phyloP scores from a whole-genome alignment of 108 stramenopile genomes.

The Mediolabrus comicus region DNA sequence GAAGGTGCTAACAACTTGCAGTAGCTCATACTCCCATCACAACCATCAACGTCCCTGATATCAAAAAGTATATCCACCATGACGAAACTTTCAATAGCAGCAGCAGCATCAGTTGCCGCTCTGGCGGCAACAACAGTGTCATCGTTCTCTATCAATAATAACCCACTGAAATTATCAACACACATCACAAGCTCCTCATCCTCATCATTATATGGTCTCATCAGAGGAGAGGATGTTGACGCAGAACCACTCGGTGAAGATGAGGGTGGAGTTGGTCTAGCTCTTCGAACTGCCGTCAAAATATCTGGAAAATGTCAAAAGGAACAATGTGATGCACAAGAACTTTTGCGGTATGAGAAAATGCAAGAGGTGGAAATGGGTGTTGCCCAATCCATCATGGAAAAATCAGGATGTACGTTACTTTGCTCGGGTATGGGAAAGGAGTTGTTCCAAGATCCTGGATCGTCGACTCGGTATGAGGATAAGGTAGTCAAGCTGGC shows the following conservation, averaged over 20 bases:
- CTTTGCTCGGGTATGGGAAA: conserved; percentile 62
- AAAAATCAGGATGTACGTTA: conserved; percentile 39
- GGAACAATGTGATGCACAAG: conserved; percentile 38
- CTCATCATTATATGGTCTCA: conserved; percentile 24
- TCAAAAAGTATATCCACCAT: too few relatives aligned
- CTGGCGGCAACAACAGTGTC: background rate
- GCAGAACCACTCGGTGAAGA: conserved; percentile 45
- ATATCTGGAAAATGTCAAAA: conserved; percentile 54
- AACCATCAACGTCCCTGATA: too few relatives aligned
- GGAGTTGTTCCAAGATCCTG: conserved; percentile 72
- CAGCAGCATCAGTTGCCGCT: background rate
- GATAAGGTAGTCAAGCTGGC: conserved; percentile 48
- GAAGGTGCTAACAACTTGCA: too few relatives aligned
- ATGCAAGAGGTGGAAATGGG: conserved; percentile 38
- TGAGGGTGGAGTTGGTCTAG: conserved; percentile 64
- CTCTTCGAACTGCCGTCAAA: conserved; percentile 61
- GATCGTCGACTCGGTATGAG: conserved; percentile 35
- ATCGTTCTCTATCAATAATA: background rate
- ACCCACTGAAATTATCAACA: too few relatives aligned
- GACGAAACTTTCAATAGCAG: background rate
- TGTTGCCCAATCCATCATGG: conserved; percentile 33
- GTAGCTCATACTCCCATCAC: too few relatives aligned
- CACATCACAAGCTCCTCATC: background rate
- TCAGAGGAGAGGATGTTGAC: conserved; percentile 48
- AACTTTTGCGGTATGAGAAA: conserved; percentile 53